Base-by-base conservation (phyloP, 2,329 filamentous ascomycete species). In the Sclerotinia nivalis region DNA sequence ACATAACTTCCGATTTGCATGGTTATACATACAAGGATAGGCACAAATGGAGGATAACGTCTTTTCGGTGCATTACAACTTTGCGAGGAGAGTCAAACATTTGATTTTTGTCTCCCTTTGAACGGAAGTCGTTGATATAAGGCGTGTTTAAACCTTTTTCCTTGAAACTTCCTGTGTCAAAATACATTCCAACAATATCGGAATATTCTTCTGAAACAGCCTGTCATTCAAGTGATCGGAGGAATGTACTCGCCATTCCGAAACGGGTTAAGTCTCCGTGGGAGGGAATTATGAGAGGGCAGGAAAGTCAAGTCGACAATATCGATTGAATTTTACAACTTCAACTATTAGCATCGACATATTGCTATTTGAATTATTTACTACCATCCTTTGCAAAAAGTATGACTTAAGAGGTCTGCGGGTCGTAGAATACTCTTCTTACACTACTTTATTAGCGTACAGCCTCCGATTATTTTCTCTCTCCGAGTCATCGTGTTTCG, bases 1-100 rank as follows among this genome's bases (percentile, higher is more conserved):
- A 49, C 45, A 64, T 50, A 64, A 64, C 61, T 64, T 64, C 61
- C 61, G 61, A 50, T 25, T 64, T 52, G 45, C 61, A 64, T 64
- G 65, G 65, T 45, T 45, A 49, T 31, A 59, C 52, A 25, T n/a
- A 59, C 37, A 52, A 65, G 61, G 58, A 61, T 47, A 47, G 58
- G 40, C 40, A 55, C 52, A 47, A 56, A 56, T 52, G 40, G 40
- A 31, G 18, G 18, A 31, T 47, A 61, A 47, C 58, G 58, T 61
- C 58, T 61, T 61, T 47, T 22, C 58, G 40, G 43, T 47, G 58
- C 40, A 22, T 61, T 20, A 25, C 28, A 34, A 7, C 20, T 40
- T 52, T 12, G 22, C 34, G 50, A 43, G 10, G 22, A 31, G 28
- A 34, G n/a, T 43, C 47, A 28, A 34, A 20, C n/a, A 50, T 43